phyloP scores from a whole-genome alignment of 345 rosid species.

The Stellera chamaejasme region DNA sequence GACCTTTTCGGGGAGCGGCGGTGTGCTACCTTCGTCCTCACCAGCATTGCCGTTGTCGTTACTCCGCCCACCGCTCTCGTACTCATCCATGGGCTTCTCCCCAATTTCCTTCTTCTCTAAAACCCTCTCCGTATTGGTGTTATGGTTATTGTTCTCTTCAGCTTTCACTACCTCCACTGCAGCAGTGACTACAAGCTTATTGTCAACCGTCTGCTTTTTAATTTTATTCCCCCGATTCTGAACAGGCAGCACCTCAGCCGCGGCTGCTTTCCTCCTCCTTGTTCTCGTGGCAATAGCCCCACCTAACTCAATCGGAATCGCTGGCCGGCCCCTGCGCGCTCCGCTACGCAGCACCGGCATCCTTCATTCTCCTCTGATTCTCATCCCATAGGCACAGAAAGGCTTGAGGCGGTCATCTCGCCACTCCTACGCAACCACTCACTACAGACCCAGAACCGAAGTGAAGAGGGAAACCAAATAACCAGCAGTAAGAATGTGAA shows the following conservation, averaged over 20 bases:
- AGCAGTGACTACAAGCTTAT: slow-evolving; percentile 21
- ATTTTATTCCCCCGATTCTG: slow-evolving; percentile 7
- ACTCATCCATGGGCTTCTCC: slow-evolving; percentile 41
- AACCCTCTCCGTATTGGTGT: slow-evolving; percentile 3
- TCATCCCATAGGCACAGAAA: slow-evolving; percentile 10
- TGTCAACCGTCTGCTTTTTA: slow-evolving; percentile 16
- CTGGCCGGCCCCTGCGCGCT: slow-evolving; percentile 50
- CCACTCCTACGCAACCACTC: slow-evolving; percentile 11
- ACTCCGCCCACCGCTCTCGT: slow-evolving; percentile 29
- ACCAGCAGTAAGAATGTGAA: neutral
- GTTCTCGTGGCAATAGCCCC: slow-evolving; percentile 57
- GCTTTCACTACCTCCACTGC: slow-evolving; percentile 15
- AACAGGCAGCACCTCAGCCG: slow-evolving; percentile 23
- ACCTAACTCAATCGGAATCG: slow-evolving; percentile 26
- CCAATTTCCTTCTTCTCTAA: slow-evolving; percentile 24
- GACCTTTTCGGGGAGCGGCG: slow-evolving; percentile 55
- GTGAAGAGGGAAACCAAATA: neutral
- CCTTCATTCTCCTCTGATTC: slow-evolving; percentile 40
- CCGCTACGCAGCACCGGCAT: slow-evolving; percentile 68
- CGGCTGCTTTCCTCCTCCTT: slow-evolving; percentile 44
- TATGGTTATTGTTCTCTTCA: slow-evolving; percentile 3
- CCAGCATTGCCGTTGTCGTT: slow-evolving; percentile 34
- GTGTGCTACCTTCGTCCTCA: slow-evolving; percentile 47
- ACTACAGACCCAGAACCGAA: neutral
- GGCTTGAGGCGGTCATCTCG: neutral